Evolutionary conservation across 2,329 filamentous ascomycete species (phyloP).

Genomic region (Incumbomyces lentus): DNA sequence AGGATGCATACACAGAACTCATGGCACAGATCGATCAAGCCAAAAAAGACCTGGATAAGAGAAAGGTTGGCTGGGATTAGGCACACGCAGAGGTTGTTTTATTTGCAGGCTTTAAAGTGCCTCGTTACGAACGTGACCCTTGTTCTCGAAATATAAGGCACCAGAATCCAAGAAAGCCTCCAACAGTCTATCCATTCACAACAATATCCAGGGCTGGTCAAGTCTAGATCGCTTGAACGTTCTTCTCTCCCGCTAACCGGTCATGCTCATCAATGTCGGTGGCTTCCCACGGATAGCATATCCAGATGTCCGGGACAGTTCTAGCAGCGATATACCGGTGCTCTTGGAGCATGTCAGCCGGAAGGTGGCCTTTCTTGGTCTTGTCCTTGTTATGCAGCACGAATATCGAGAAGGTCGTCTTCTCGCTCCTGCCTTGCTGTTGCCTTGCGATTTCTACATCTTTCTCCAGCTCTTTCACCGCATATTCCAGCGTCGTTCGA

Average conservation of each 20-base stretch:
- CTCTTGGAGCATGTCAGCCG: conserved; percentile 59
- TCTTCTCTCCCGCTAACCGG: conserved; percentile 45
- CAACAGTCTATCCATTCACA: background rate
- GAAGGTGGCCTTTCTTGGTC: conserved; percentile 79
- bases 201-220: background rate
- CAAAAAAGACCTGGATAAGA: conserved; percentile 32
- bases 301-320: conserved; percentile 92
- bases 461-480: conserved; percentile 85
- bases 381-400: conserved; percentile 99
- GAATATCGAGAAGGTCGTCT: conserved; percentile 88
- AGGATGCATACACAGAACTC: conserved; percentile 78
- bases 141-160: no score
- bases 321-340: conserved; percentile 72
- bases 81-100: no score
- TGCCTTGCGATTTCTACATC: conserved; percentile 75
- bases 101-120: background rate
- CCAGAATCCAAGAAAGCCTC: no score
- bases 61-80: conserved; percentile 36
- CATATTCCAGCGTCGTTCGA: conserved; percentile 85
- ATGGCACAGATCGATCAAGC: conserved; percentile 61
- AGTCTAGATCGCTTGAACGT: conserved; percentile 10
- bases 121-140: background rate
- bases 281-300: conserved; percentile 98
- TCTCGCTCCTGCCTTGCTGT: conserved; percentile 56
- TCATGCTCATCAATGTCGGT: conserved; percentile 90